A percentile compares a stretch with the other conserved stretches of the same genome.
Evolutionary conservation across 768 basidiomycete genomes (phyloP).

Genomic region (Leccinum disarticulatum): DNA sequence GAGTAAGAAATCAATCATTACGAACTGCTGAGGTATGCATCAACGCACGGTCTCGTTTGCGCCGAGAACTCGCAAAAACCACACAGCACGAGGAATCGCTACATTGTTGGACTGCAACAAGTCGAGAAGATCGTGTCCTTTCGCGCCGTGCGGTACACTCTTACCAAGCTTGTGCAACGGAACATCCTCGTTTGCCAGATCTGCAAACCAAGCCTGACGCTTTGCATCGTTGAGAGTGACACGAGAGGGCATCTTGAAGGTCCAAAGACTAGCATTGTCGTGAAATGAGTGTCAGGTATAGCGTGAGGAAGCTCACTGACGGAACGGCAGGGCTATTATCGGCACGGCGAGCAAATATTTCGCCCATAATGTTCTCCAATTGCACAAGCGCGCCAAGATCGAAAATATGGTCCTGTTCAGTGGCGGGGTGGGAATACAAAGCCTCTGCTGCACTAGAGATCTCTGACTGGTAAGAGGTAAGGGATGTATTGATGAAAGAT

Average conservation of each 20-base stretch:
- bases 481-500: not conserved
- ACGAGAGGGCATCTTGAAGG: conserved; percentile 79
- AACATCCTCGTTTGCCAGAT: conserved; percentile 77
- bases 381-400: conserved; percentile 53
- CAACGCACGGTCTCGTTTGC: conserved; percentile 75
- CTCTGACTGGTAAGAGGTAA: conserved; percentile 24
- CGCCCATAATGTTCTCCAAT: conserved; percentile 74
- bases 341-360: conserved; percentile 64
- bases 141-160: conserved; percentile 83
- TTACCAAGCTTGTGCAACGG: conserved; percentile 81
- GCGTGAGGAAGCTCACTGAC: conserved; percentile 42
- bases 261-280: conserved; percentile 41
- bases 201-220: conserved; percentile 79
- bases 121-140: conserved; percentile 82
- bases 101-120: conserved; percentile 74
- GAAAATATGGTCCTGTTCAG: conserved; percentile 45
- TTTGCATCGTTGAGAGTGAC: conserved; percentile 80
- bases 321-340: conserved; percentile 59
- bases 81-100: conserved; percentile 78
- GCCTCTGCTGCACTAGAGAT: conserved; percentile 14
- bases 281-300: not conserved
- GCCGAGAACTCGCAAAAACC: conserved; percentile 85
- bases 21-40: not conserved
- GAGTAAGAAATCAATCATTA: not conserved
- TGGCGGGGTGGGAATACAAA: conserved; percentile 13